Percentiles rank a stretch among this genome's conserved stretches.
Conservation (phyloP, 2,329 filamentous ascomycete species). For the Beauveria asiatica region DNA sequence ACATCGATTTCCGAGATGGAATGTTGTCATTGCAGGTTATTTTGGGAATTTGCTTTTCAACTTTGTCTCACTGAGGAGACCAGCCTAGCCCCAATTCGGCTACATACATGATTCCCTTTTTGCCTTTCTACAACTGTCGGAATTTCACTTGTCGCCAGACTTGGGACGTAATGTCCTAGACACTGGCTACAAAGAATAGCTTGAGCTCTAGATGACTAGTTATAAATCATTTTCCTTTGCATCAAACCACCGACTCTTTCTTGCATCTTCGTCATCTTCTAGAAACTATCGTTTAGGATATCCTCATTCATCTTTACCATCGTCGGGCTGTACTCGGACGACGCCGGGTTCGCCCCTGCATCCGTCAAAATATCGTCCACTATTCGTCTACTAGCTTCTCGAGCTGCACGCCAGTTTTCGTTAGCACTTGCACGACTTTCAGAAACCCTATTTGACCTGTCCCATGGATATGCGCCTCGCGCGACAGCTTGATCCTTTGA, state of each 20-base stretch:
- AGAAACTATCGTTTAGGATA: conserved; percentile 56
- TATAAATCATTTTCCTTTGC: not conserved
- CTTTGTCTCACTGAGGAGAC: not conserved
- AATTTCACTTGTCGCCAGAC: not conserved
- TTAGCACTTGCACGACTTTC: conserved; percentile 8
- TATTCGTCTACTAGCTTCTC: conserved; percentile 72
- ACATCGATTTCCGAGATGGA: not conserved
- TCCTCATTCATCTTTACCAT: conserved; percentile 58
- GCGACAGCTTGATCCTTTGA: not conserved
- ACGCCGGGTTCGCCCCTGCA: conserved; percentile 55
- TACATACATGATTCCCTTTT: conserved; percentile 3
- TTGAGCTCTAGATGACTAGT: not conserved
- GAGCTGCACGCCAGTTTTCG: conserved; percentile 37
- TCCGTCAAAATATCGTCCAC: conserved; percentile 72
- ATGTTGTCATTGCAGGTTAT: not conserved
- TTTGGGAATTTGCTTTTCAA: not conserved
- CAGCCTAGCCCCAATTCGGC: not conserved
- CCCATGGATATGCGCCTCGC: not conserved
- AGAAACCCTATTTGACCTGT: not conserved
- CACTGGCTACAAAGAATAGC: not conserved
- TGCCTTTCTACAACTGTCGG: conserved; percentile 1
- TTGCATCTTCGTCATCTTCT: conserved; percentile 12
- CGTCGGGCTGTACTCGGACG: conserved; percentile 53
- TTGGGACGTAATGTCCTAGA: not conserved
- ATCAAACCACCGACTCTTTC: not conserved